Evolutionary conservation across 441 rosid genomes (phyloP).

Genomic region (Syzygium malaccense): DNA sequence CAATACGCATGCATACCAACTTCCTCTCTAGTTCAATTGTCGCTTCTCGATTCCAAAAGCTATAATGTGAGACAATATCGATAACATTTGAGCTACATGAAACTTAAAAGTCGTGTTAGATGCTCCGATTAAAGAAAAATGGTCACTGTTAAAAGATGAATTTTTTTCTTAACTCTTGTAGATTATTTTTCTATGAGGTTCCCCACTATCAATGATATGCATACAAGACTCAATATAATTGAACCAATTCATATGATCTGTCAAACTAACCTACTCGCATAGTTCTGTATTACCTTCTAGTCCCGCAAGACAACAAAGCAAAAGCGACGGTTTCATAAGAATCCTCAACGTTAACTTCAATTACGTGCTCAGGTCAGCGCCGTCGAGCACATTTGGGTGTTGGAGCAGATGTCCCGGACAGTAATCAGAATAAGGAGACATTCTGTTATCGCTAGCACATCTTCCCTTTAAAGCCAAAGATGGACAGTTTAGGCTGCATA

Average conservation of each 20-base stretch:
- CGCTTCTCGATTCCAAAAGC: not conserved
- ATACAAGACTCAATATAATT: not conserved
- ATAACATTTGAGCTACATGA: not conserved
- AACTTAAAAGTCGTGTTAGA: not conserved
- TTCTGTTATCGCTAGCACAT: not conserved
- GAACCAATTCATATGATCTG: not conserved
- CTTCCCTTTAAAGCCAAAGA: not conserved
- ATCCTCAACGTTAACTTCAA: slow-evolving; percentile 43
- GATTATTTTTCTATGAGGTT: not conserved
- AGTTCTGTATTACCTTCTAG: not conserved
- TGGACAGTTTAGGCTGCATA: not conserved
- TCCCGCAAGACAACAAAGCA: not conserved
- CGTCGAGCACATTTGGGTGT: not conserved
- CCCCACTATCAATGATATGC: not conserved
- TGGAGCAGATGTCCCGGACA: too few species aligned
- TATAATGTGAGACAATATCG: not conserved
- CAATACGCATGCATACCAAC: not conserved
- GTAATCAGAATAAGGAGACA: not conserved
- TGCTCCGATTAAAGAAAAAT: not conserved
- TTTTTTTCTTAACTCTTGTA: not conserved
- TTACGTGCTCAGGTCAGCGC: slow-evolving; percentile 35
- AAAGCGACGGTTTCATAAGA: slow-evolving; percentile 36
- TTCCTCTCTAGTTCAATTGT: not conserved
- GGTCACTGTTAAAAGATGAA: not conserved
- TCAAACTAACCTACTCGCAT: not conserved